Conservation (phyloP, 2,329 filamentous ascomycete species). For the Zarea fungicola region DNA sequence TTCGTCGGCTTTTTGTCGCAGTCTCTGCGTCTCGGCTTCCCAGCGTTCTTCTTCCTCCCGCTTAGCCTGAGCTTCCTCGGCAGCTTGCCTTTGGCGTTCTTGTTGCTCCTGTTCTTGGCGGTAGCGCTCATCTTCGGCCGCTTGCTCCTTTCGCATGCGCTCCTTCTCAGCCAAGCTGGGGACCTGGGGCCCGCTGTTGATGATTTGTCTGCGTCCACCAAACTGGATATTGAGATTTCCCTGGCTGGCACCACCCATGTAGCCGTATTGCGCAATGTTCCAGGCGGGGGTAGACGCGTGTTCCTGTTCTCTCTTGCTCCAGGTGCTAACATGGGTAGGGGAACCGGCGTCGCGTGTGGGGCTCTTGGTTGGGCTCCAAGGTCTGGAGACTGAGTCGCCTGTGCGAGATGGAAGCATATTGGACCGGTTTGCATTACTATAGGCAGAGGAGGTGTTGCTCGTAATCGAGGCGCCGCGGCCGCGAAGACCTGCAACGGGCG, state of each 20-base stretch:
- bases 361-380: slow-evolving; percentile 59
- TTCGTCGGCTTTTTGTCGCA: slow-evolving; percentile 55
- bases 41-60: slow-evolving; percentile 61
- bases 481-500: slow-evolving; percentile 38
- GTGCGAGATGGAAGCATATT: slow-evolving; percentile 44
- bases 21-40: slow-evolving; percentile 58
- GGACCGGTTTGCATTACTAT: slow-evolving; percentile 32
- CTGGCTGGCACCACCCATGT: slow-evolving; percentile 95
- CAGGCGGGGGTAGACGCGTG: slow-evolving; percentile 79
- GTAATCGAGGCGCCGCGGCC: slow-evolving; percentile 48
- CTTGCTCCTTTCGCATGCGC: slow-evolving; percentile 52
- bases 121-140: slow-evolving; percentile 56
- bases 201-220: slow-evolving; percentile 88
- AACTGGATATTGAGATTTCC: slow-evolving; percentile 92
- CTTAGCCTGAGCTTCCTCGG: slow-evolving; percentile 58
- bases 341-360: slow-evolving; percentile 52
- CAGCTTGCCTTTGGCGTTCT: slow-evolving; percentile 40
- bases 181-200: slow-evolving; percentile 70
- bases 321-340: slow-evolving; percentile 65
- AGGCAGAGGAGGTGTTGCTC: slow-evolving; percentile 53
- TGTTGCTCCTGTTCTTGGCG: slow-evolving; percentile 50
- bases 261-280: slow-evolving; percentile 98
- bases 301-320: slow-evolving; percentile 84
- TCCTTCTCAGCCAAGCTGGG: slow-evolving; percentile 83
- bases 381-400: slow-evolving; percentile 49